Percentiles rank a stretch among this genome's conserved stretches.
These are phyloP conservation scores for Nymphaea thermarum DNA, from an alignment of 164 flowering plant species.

Conservation along the genomic window DNA sequence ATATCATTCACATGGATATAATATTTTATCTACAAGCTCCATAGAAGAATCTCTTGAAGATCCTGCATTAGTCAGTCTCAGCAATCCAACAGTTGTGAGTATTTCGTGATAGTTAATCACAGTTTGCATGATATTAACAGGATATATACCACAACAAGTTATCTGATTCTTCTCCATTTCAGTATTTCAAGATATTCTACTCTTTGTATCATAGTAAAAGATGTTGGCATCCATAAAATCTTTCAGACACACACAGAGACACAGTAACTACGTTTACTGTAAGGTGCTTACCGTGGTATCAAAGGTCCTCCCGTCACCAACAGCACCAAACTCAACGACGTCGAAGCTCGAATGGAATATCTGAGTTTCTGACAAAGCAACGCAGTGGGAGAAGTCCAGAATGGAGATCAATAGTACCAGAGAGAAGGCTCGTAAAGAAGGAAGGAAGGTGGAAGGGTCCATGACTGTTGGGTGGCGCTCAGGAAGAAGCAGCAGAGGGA, in stretches of 20 bases:
- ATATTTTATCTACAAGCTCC: too few relatives aligned
- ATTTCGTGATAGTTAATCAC: too few relatives aligned
- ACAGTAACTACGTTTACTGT: neutral
- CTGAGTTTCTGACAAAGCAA: neutral
- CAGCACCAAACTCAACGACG: neutral
- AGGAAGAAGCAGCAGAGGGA: too few relatives aligned
- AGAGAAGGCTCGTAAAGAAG: neutral
- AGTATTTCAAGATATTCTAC: too few relatives aligned
- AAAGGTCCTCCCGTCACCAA: neutral
- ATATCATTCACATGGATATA: too few relatives aligned
- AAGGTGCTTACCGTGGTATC: neutral
- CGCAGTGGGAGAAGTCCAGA: neutral
- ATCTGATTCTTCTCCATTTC: too few relatives aligned
- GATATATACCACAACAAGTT: too few relatives aligned
- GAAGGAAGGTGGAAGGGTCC: neutral
- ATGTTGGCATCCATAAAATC: neutral
- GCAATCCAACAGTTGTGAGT: too few relatives aligned
- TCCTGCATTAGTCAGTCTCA: too few relatives aligned
- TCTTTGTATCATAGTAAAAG: neutral
- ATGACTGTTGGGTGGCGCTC: too few relatives aligned
- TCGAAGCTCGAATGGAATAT: neutral
- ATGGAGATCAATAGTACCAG: neutral
- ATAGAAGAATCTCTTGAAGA: too few relatives aligned
- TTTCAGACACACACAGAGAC: neutral
- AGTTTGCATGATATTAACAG: too few relatives aligned